Evolutionary conservation across 108 stramenopile genomes (phyloP).

Genomic region (Asterionellopsis glacialis): DNA sequence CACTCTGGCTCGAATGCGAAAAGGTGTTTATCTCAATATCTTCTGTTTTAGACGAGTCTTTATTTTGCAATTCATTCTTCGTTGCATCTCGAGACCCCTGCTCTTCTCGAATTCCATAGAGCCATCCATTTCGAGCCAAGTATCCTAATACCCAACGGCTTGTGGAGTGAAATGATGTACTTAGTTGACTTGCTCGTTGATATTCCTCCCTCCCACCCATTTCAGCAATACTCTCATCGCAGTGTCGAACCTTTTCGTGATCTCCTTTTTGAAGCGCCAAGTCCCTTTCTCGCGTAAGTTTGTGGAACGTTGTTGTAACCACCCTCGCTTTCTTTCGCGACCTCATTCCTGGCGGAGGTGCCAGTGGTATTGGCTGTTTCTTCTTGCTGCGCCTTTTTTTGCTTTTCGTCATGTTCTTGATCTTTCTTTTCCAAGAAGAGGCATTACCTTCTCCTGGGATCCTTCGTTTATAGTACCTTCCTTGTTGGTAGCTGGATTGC

Average conservation of each 20-base stretch:
- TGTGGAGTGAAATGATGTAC: constrained; percentile 79
- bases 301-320: constrained; percentile 81
- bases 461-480: no score
- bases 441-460: no score
- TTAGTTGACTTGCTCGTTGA: constrained; percentile 83
- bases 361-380: constrained; percentile 20
- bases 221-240: constrained; percentile 48
- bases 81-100: constrained; percentile 1
- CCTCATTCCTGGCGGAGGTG: constrained; percentile 21
- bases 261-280: constrained; percentile 35
- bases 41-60: neutral
- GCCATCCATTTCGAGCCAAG: constrained; percentile 67
- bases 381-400: constrained; percentile 9
- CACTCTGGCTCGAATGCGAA: constrained; percentile 2
- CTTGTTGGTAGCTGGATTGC: no score
- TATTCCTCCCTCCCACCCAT: constrained; percentile 72
- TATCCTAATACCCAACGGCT: constrained; percentile 80
- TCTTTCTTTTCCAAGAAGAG: neutral
- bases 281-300: constrained; percentile 60
- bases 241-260: constrained; percentile 23
- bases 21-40: neutral
- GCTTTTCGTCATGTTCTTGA: constrained; percentile 2
- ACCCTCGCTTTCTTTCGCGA: constrained; percentile 75
- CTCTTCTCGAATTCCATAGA: constrained; percentile 47
- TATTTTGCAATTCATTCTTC: neutral